Base-by-base conservation (phyloP, 352 stramenopile genomes). In the Pythium dissimile region DNA sequence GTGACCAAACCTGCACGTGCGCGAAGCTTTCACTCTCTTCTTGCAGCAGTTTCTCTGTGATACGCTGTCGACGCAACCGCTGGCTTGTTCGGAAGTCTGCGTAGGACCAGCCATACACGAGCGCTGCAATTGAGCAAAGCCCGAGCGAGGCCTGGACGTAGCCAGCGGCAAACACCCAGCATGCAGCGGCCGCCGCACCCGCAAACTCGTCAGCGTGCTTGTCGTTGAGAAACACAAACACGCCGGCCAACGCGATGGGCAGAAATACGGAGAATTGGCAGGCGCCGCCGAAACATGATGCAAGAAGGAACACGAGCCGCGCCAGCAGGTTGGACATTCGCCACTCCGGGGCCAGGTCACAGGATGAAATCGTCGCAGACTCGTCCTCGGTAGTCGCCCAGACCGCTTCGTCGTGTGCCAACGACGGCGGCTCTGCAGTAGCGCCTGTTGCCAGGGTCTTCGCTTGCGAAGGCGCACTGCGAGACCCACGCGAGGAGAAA, bases 71-170 rank as follows among this genome's bases (percentile, higher is more conserved):
- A 5, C 57, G 47, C 27, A 23, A 67, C 44, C 75, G 74, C 16
- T 59, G 56, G 23, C 53, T 20, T 18, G 54, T 71, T 28, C 80
- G 77, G 48, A 80, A 87, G 52, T 78, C 77, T 20, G 64, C 68
- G 54, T 85, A 88, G 26, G 67, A 73, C 77, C 75, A 88, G 2
- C 73, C 27, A 51, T 87, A 88, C 31, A 81, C 38, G 20, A 80
- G 67, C 18, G 46, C 35, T 18, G 32, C 62, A 16, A 75, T 72
- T 21, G 65, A 48, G 32, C 60, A 72, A 11, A 86, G 26, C 8
- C 80, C 80, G 44, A 88, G 64, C 12, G 80, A 48, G 35, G 64
- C 46, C 43, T 88, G 62, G n/a, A 68, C 60, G 7, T 41, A 64
- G 23, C 71, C 82, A 8, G 53, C 45, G 18, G 74, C 30, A 37